Percentiles rank a stretch among this genome's conserved stretches.
Evolutionary conservation across 306 rosid genomes (phyloP).

Genomic region (Inga laurina): DNA sequence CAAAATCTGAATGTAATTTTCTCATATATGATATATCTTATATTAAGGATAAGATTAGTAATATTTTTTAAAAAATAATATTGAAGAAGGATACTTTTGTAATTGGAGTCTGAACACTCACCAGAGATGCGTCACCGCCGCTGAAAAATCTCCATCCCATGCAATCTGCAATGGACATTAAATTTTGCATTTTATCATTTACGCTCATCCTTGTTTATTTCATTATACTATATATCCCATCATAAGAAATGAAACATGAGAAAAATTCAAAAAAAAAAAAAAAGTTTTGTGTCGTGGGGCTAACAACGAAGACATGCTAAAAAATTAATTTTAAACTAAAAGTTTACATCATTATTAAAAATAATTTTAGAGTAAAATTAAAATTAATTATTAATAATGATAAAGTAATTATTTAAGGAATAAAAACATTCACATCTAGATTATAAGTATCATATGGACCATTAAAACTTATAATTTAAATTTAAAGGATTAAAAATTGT

Average conservation of each 20-base stretch:
- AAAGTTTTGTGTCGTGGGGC: no score
- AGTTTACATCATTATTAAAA: no score
- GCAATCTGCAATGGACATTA: conserved; percentile 50
- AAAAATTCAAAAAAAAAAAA: no score
- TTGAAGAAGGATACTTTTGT: conserved; percentile 19
- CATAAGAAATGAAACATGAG: no score
- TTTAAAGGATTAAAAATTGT: no score
- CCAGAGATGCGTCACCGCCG: conserved; percentile 57
- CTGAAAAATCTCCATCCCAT: conserved; percentile 60
- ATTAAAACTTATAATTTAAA: no score
- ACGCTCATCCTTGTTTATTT: neutral
- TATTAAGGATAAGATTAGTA: no score
- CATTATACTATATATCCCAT: neutral
- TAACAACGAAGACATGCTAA: neutral
- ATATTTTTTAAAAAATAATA: neutral
- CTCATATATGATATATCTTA: no score
- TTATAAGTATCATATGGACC: neutral
- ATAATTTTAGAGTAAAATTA: no score
- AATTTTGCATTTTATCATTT: neutral
- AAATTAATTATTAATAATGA: neutral
- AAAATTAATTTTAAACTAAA: neutral
- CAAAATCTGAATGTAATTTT: no score
- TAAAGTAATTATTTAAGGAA: neutral
- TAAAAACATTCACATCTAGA: neutral
- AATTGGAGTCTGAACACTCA: conserved; percentile 37